phyloP scores from a whole-genome alignment of 495 filamentous ascomycete species.

The Astrothelium macrocarpum region DNA sequence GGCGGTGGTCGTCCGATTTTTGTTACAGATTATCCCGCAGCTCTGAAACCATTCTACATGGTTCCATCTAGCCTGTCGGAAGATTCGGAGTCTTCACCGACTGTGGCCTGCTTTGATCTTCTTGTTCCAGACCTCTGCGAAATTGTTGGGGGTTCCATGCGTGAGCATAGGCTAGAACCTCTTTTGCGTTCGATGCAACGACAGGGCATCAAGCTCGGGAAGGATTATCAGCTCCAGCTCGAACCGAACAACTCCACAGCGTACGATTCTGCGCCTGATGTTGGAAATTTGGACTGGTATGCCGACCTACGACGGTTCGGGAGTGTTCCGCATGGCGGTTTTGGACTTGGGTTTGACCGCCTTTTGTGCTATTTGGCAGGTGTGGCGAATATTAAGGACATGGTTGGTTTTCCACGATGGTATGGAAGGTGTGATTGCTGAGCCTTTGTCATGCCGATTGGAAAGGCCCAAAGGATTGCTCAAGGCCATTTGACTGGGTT shows the following conservation, averaged over 20 bases:
- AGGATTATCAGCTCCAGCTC: neutral
- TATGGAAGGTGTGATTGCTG: constrained; percentile 86
- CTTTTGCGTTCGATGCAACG: constrained; percentile 65
- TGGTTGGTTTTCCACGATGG: constrained; percentile 83
- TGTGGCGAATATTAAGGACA: constrained; percentile 73
- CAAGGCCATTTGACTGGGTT: no score
- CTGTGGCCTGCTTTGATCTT: constrained; percentile 92
- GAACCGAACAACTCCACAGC: neutral
- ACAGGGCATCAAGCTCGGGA: constrained; percentile 33
- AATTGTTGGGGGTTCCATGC: constrained; percentile 84
- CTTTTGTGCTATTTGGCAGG: constrained; percentile 79
- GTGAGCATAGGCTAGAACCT: constrained; percentile 70
- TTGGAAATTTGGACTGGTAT: constrained; percentile 68
- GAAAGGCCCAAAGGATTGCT: no score
- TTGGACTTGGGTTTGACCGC: constrained; percentile 89
- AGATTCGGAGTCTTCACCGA: constrained; percentile 31
- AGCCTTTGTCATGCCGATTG: no score
- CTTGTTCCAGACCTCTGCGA: constrained; percentile 84
- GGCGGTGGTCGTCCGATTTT: constrained; percentile 69
- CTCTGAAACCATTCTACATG: constrained; percentile 97
- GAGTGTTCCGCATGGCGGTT: constrained; percentile 90
- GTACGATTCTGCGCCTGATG: constrained; percentile 10
- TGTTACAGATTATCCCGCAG: constrained; percentile 80
- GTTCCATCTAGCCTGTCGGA: constrained; percentile 34
- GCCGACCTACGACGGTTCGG: constrained; percentile 90